Evolutionary conservation across 768 basidiomycete genomes (phyloP), one percentile per base, ranked within the genome.

Genomic region (Rhodotorula graminis): DNA sequence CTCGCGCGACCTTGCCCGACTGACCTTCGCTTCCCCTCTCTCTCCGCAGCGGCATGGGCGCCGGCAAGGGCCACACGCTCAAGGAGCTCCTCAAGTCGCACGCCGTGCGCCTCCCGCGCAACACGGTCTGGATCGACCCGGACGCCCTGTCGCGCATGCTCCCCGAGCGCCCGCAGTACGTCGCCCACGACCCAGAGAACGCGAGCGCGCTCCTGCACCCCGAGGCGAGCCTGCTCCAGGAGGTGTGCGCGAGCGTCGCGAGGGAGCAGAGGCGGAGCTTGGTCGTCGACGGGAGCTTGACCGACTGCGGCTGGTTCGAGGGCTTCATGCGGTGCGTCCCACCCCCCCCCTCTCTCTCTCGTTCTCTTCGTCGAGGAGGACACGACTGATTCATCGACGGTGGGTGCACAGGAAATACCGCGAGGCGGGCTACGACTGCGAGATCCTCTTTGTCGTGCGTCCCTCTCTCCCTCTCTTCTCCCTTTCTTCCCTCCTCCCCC

Each of bases 101-200:
- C 16, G 61, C 47, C 27, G 73, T 80, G 4, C 63, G 68, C 10
- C 67, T 80, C 5, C 76, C 77, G 0, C 60, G 69, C 21, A 72
- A 79, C 67, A 79, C 78, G 29, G 75, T 80, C 40, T 80, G 79
- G 79, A 78, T 80, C 53, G 79, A 80, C 68, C 79, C 79, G 29
- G 79, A 80, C 57, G 72, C 72, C 27, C 72, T 80, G 46, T 72
- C 79, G 11, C 75, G 76, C 27, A 67, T 74, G 29, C 67, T 80
- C 14, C 79, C 79, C 44, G 79, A 80, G 68, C 71, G 78, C 15
- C 65, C 74, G 12, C 77, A 76, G 27, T 79, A 80, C 71, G 71
- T 80, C 49, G 5, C 70, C 21, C 37, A 63, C 25, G 47, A 72
- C 55, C 69, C 62, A 3, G 50, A 67, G 23, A 66, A 71, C 16